A percentile compares a stretch with the other conserved stretches of the same genome.
Evolutionary conservation across 2,329 filamentous ascomycete genomes (phyloP).

Genomic region (Myriosclerotinia scirpicola): DNA sequence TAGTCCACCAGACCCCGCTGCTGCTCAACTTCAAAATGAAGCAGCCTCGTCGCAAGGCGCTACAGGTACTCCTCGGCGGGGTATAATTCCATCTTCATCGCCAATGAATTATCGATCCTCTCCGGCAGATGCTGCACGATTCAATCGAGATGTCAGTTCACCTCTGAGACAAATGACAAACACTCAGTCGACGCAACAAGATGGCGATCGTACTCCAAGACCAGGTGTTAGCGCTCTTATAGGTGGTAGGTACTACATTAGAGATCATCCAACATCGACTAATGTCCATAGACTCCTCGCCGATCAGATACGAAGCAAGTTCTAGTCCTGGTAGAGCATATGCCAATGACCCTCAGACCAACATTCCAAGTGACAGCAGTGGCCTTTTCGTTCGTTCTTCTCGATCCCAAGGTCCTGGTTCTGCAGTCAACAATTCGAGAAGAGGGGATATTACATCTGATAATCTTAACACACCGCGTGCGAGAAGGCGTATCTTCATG

Average conservation of each 20-base stretch:
- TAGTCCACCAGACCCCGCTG: slow-evolving; percentile 46
- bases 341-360: slow-evolving; percentile 58
- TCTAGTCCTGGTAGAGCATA: slow-evolving; percentile 73
- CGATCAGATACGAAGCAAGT: slow-evolving; percentile 85
- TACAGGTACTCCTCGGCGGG: slow-evolving; percentile 48
- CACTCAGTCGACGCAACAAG: slow-evolving; percentile 53
- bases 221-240: slow-evolving; percentile 55
- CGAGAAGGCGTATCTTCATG: slow-evolving; percentile 55
- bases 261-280: slow-evolving; percentile 15
- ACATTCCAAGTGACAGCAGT: slow-evolving; percentile 80
- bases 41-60: slow-evolving; percentile 39
- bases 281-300: slow-evolving; percentile 74
- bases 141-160: slow-evolving; percentile 52
- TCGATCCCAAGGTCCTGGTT: slow-evolving; percentile 51
- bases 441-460: slow-evolving; percentile 89
- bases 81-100: slow-evolving; percentile 69
- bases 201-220: slow-evolving; percentile 69
- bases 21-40: slow-evolving; percentile 41
- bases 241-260: slow-evolving; percentile 56
- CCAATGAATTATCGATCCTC: slow-evolving; percentile 76
- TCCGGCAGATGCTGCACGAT: slow-evolving; percentile 47
- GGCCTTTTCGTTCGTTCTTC: slow-evolving; percentile 77
- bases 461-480: slow-evolving; percentile 55
- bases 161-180: slow-evolving; percentile 60
- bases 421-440: slow-evolving; percentile 57